phyloP scores from a whole-genome alignment of 192 early-diverging fungal species.

The Coemansia sp. region DNA sequence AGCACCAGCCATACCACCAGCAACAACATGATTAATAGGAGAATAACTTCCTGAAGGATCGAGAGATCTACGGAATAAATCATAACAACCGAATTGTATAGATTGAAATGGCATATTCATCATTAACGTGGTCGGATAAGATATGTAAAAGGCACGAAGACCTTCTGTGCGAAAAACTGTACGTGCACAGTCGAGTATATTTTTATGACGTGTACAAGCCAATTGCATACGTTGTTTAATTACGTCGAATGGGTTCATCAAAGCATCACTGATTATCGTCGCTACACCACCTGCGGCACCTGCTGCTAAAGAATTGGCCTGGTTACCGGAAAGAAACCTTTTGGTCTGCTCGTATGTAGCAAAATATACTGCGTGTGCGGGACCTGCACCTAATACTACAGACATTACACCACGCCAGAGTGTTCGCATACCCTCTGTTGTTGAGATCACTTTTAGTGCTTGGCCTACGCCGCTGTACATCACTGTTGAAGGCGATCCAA shows the following conservation, averaged over 20 bases:
- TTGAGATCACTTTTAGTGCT: constrained; percentile 67
- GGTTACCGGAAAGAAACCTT: constrained; percentile 60
- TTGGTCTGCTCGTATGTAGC: constrained; percentile 93
- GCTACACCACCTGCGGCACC: constrained; percentile 87
- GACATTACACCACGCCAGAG: constrained; percentile 94
- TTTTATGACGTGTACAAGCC: constrained; percentile 68
- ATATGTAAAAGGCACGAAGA: constrained; percentile 83
- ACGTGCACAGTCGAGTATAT: constrained; percentile 67
- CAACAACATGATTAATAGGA: constrained; percentile 79
- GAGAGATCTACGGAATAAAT: constrained; percentile 77
- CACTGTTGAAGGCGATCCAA: constrained; percentile 64
- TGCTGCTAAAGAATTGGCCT: constrained; percentile 61
- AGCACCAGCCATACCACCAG: constrained; percentile 88
- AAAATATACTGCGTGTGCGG: constrained; percentile 95
- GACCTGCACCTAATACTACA: constrained; percentile 90
- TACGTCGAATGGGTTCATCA: constrained; percentile 98
- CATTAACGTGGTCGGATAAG: constrained; percentile 88
- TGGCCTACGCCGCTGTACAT: constrained; percentile 70
- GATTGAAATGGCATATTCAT: constrained; percentile 97
- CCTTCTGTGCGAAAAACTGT: constrained; percentile 76
- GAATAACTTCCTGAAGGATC: constrained; percentile 83
- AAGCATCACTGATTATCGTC: constrained; percentile 80
- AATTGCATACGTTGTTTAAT: constrained; percentile 97
- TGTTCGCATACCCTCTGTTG: constrained; percentile 73
- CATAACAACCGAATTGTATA: constrained; percentile 91